Evolutionary conservation across 2,329 filamentous ascomycete species (phyloP).

Genomic region (Chaetothyriales sp.): DNA sequence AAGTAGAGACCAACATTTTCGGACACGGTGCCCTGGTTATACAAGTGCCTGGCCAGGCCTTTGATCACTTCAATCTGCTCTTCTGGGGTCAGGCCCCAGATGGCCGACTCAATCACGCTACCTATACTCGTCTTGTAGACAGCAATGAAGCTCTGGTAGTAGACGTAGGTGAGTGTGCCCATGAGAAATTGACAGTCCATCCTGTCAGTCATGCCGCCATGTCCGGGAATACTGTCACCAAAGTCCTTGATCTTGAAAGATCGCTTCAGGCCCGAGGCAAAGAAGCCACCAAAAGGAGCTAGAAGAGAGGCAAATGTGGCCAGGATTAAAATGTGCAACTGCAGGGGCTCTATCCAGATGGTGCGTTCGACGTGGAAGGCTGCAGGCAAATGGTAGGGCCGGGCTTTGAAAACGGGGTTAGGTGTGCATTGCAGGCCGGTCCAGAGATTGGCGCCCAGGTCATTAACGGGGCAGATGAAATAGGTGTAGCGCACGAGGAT

Average conservation of each 20-base stretch:
- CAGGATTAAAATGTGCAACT: conserved; percentile 80
- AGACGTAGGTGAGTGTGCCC: conserved; percentile 97
- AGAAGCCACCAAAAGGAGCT: conserved; percentile 95
- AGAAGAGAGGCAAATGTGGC: conserved; percentile 92
- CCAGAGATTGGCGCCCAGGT: conserved; percentile 84
- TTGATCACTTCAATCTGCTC: conserved; percentile 72
- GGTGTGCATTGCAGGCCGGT: conserved; percentile 78
- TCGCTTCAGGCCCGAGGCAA: conserved; percentile 90
- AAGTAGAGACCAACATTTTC: conserved; percentile 31
- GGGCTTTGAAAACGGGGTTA: conserved; percentile 79
- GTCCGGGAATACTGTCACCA: conserved; percentile 91
- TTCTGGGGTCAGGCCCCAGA: conserved; percentile 71
- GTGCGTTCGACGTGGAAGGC: conserved; percentile 58
- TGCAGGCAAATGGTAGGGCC: conserved; percentile 56
- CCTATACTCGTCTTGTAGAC: conserved; percentile 74
- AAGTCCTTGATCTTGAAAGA: conserved; percentile 99
- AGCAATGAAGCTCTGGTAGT: conserved; percentile 95
- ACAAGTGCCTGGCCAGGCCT: conserved; percentile 47
- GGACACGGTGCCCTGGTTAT: conserved; percentile 45
- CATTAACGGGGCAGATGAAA: conserved; percentile 95
- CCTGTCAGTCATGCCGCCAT: conserved; percentile 93
- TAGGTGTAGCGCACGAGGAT: conserved; percentile 82
- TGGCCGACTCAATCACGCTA: conserved; percentile 75
- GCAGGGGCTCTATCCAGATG: conserved; percentile 70
- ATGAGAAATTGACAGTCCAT: conserved; percentile 99